Base-by-base conservation (phyloP, 225 moss, liverwort and hornwort genomes). In the Straminergon stramineum region DNA sequence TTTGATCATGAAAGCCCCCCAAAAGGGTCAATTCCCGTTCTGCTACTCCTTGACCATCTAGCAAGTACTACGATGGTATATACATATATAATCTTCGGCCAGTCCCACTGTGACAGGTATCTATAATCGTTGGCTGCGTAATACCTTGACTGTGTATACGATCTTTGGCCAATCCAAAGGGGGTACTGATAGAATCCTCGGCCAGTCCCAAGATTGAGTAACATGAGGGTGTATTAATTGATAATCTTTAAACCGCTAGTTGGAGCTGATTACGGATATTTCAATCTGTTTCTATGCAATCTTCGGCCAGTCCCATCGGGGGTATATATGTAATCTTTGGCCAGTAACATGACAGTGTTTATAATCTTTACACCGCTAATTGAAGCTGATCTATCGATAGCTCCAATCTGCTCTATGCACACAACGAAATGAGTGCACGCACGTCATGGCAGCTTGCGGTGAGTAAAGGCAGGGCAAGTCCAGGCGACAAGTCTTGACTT, bases 361-460 rank as follows among this genome's bases (percentile, higher is more conserved):
- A 48, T 23, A 52, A 67, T 67, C 17, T 52, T 17, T 17, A 35
- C 43, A 43, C 84, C 70, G 83, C 93, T 83, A 86, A 91, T 90
- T 84, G 81, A 78, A 92, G 61, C 56, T 51, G 77, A 62, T 57
- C 23, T n/a, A n/a, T 30, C 15, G 63, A 74, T 74, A 74, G 32
- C 89, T 90, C 56, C 91, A 90, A 89, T 94, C 89, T 94, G 91
- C 91, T 90, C 89, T 34, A 84, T 84, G 94, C 88, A 86, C 87
- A 27, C 90, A 76, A 57, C 48, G 69, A 16, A 34, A 56, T 17
- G 63, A 32, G 43, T 45, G 89, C 74, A 31, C 83, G 89, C 90
- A 89, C 70, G 88, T 94, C 94, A 93, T 87, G 85, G 91, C 92
- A 94, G 92, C 94, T 18, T 93, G 92, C 91, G 64, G 91, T 34